phyloP scores from a whole-genome alignment of 306 rosid genomes.

The Quercus suber region DNA sequence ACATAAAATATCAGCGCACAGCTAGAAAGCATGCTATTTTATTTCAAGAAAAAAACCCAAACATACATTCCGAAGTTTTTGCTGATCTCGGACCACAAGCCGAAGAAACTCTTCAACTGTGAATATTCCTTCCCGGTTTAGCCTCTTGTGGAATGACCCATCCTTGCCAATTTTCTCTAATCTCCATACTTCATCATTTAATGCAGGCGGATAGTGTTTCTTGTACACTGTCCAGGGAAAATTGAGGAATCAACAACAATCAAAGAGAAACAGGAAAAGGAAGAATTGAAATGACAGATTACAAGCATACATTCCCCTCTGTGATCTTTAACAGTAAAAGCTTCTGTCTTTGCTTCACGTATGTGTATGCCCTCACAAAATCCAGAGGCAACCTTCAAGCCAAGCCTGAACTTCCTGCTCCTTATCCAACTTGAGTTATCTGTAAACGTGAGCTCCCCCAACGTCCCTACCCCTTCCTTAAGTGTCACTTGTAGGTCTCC shows the following conservation, averaged over 20 bases:
- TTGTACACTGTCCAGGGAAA: slow-evolving; percentile 73
- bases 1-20: slow-evolving; percentile 25
- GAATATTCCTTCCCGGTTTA: slow-evolving; percentile 47
- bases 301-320: slow-evolving; percentile 91
- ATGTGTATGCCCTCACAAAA: slow-evolving; percentile 72
- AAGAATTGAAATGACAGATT: slow-evolving; percentile 20
- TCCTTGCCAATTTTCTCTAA: slow-evolving; percentile 98
- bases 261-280: slow-evolving; percentile 11
- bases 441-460: slow-evolving; percentile 88
- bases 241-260: slow-evolving; percentile 15
- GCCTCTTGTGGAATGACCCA: slow-evolving; percentile 96
- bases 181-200: slow-evolving; percentile 94
- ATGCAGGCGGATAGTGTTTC: slow-evolving; percentile 94
- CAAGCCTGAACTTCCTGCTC: slow-evolving; percentile 98
- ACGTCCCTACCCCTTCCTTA: slow-evolving; percentile 95
- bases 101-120: slow-evolving; percentile 84
- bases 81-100: slow-evolving; percentile 77
- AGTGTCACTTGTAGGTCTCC: slow-evolving; percentile 91
- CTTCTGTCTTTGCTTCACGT: slow-evolving; percentile 98
- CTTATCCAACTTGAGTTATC: slow-evolving; percentile 99
- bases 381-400: slow-evolving; percentile 78
- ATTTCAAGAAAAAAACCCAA: slow-evolving; percentile 17
- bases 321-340: slow-evolving; percentile 98
- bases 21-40: slow-evolving; percentile 18
- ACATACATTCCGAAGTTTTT: slow-evolving; percentile 78